Percentiles rank a stretch among this genome's conserved stretches.
These are phyloP conservation scores for Pythium brassicae DNA, from an alignment of 352 stramenopile species.

Conservation along the genomic window DNA sequence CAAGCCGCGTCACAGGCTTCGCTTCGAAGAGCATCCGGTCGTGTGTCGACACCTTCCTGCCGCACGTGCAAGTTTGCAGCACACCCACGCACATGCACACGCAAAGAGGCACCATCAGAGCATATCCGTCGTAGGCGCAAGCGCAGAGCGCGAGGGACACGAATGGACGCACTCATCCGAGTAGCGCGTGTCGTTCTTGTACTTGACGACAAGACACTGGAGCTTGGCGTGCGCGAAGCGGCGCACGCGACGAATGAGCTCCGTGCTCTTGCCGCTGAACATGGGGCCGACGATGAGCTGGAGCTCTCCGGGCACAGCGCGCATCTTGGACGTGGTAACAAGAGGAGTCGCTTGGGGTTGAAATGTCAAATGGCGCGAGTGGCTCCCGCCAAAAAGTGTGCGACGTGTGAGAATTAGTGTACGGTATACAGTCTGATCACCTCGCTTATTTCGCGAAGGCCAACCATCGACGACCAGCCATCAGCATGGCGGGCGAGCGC, in stretches of 20 bases:
- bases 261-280: slow-evolving; percentile 87
- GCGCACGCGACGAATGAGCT: slow-evolving; percentile 80
- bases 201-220: slow-evolving; percentile 79
- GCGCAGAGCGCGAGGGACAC: background rate
- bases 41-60: slow-evolving; percentile 70
- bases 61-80: no score
- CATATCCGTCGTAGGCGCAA: no score
- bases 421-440: no score
- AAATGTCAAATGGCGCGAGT: slow-evolving; percentile 9
- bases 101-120: background rate
- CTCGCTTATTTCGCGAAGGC: no score
- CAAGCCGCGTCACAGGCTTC: slow-evolving; percentile 49
- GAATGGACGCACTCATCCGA: slow-evolving; percentile 47
- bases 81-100: background rate
- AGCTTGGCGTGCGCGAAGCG: slow-evolving; percentile 79
- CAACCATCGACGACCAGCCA: background rate
- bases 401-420: background rate
- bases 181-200: slow-evolving; percentile 75
- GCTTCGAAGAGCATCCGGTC: slow-evolving; percentile 71
- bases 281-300: slow-evolving; percentile 86
- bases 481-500: slow-evolving; percentile 53
- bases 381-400: slow-evolving; percentile 4
- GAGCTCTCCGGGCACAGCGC: slow-evolving; percentile 44
- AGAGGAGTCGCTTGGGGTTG: background rate
- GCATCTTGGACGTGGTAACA: slow-evolving; percentile 1